Conservation (phyloP, 192 early-diverging fungal species). For the Coemansia sp. region DNA sequence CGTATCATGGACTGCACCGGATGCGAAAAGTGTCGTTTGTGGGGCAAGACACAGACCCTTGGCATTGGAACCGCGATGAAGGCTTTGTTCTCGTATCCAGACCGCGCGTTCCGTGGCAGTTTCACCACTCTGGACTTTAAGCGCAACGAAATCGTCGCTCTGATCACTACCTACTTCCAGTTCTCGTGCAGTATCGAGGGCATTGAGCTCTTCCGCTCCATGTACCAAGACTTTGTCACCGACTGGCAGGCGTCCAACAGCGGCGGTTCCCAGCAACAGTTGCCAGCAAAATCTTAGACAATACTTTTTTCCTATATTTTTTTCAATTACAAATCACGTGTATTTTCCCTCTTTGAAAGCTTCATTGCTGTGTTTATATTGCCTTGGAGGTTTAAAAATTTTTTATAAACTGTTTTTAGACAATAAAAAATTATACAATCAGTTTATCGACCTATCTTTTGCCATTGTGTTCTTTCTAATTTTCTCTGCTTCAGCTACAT, state of each 20-base stretch:
- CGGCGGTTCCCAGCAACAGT: background rate
- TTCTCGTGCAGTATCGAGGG: constrained; percentile 82
- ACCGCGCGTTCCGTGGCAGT: constrained; percentile 58
- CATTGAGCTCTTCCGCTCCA: constrained; percentile 78
- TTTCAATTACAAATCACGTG: constrained; percentile 5
- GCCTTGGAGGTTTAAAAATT: background rate
- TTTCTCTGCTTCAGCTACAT: background rate
- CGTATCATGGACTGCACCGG: constrained; percentile 99
- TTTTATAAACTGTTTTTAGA: background rate
- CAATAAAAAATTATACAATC: background rate
- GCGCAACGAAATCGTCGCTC: constrained; percentile 80
- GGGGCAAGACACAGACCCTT: constrained; percentile 96
- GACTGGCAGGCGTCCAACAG: constrained; percentile 35
- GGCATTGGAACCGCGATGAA: constrained; percentile 98
- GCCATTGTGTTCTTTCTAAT: background rate
- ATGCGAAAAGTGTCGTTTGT: constrained; percentile 97
- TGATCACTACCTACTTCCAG: constrained; percentile 88
- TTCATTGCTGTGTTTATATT: background rate
- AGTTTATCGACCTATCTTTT: background rate
- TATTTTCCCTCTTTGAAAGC: constrained; percentile 1
- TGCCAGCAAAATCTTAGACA: constrained; percentile 4
- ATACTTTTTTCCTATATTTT: constrained; percentile 5
- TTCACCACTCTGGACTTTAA: constrained; percentile 53
- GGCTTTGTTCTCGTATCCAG: constrained; percentile 89
- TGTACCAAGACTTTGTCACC: constrained; percentile 64